phyloP scores from a whole-genome alignment of 1,284 basidiomycete genomes.

The Ustilago esculenta region DNA sequence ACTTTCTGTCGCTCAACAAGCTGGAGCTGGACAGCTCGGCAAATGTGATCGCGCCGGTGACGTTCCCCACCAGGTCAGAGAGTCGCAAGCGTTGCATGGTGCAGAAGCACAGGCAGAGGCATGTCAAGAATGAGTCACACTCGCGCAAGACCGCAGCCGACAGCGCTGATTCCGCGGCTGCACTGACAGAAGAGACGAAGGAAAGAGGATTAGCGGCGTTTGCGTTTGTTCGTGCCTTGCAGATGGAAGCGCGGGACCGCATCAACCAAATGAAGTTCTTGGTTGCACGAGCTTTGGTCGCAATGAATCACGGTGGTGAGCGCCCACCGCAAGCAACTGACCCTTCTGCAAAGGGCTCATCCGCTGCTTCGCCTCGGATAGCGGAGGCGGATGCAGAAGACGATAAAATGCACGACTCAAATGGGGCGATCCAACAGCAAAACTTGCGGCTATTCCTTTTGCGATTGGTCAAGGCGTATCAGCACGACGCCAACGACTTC shows the following conservation, averaged over 20 bases:
- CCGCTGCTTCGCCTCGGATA: no score
- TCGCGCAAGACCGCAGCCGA: not conserved
- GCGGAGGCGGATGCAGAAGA: not conserved
- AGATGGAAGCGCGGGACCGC: constrained; percentile 32
- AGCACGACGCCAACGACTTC: constrained; percentile 24
- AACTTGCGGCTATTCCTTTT: constrained; percentile 7
- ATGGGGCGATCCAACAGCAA: not conserved
- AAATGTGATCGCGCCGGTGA: not conserved
- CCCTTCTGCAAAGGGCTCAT: not conserved
- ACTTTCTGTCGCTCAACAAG: constrained; percentile 19
- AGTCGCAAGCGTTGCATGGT: constrained; percentile 12
- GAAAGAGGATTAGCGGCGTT: constrained; percentile 16
- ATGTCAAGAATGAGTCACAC: not conserved
- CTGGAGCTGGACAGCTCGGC: constrained; percentile 20
- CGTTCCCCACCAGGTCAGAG: constrained; percentile 11
- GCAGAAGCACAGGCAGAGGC: constrained; percentile 7
- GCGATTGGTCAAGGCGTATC: constrained; percentile 24
- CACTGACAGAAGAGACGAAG: constrained; percentile 19
- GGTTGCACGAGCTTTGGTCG: constrained; percentile 16
- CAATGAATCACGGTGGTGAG: no score
- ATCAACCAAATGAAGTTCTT: constrained; percentile 39
- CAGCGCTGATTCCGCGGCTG: not conserved
- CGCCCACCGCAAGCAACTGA: not conserved
- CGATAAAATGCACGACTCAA: not conserved
- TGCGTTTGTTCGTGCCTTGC: constrained; percentile 13